phyloP scores from a whole-genome alignment of 225 moss, liverwort and hornwort species.

The Bryum argenteum region DNA sequence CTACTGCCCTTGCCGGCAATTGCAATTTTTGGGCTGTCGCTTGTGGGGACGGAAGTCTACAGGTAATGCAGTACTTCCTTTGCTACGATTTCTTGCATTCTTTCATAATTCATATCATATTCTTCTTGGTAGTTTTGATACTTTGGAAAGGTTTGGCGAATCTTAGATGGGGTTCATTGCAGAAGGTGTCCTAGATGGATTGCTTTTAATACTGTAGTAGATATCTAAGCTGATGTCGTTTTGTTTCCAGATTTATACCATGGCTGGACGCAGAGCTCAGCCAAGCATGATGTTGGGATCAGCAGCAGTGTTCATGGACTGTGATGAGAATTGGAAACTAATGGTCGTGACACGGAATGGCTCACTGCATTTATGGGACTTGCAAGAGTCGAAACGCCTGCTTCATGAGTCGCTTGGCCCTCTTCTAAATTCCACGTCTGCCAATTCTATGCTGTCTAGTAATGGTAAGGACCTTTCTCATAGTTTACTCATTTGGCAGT shows the following conservation, averaged over 20 bases:
- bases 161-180: background rate
- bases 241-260: conserved; percentile 81
- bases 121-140: too few relatives aligned
- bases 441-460: conserved; percentile 50
- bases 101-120: too few relatives aligned
- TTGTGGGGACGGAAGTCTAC: conserved; percentile 81
- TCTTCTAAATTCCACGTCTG: conserved; percentile 55
- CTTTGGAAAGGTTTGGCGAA: conserved; percentile 2
- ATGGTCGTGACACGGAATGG: conserved; percentile 83
- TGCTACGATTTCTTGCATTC: background rate
- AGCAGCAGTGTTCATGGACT: conserved; percentile 91
- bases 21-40: conserved; percentile 91
- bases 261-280: conserved; percentile 89
- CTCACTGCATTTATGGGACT: conserved; percentile 86
- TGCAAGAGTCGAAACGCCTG: conserved; percentile 70
- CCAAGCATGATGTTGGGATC: conserved; percentile 86
- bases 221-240: conserved; percentile 29
- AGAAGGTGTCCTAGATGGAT: background rate
- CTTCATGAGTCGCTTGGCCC: conserved; percentile 76
- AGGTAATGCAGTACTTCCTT: conserved; percentile 32
- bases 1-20: conserved; percentile 81
- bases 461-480: conserved; percentile 39
- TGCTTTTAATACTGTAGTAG: background rate
- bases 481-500: background rate
- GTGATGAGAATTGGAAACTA: conserved; percentile 82